phyloP scores from a whole-genome alignment of 202 grass and related monocot species.

The Setaria italica region DNA sequence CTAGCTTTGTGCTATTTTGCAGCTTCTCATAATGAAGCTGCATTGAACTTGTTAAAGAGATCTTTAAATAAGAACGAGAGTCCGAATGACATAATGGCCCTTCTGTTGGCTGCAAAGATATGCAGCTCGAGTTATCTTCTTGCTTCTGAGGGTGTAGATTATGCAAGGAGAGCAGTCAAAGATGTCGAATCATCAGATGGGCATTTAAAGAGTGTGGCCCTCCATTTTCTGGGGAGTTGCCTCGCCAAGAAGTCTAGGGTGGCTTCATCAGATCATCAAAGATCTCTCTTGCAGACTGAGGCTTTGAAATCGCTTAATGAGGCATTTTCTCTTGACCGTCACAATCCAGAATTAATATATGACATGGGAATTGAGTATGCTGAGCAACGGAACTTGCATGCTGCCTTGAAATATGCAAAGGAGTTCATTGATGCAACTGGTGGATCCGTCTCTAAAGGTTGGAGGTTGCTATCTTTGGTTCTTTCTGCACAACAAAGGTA shows the following conservation, averaged over 20 bases:
- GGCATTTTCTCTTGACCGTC: constrained; percentile 59
- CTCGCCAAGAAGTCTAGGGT: constrained; percentile 75
- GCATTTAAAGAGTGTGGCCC: constrained; percentile 79
- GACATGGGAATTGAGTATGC: constrained; percentile 86
- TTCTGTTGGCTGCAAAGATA: constrained; percentile 90
- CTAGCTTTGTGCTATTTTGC: constrained; percentile 83
- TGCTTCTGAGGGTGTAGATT: constrained; percentile 82
- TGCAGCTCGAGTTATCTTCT: constrained; percentile 66
- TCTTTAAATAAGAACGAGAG: constrained; percentile 82
- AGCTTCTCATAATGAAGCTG: constrained; percentile 63
- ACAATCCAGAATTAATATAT: constrained; percentile 77
- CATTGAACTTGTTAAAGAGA: constrained; percentile 85
- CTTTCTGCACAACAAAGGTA: constrained; percentile 88
- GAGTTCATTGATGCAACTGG: constrained; percentile 87
- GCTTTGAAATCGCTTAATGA: constrained; percentile 80
- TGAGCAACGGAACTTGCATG: constrained; percentile 81
- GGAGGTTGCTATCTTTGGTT: constrained; percentile 88
- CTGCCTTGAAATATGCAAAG: constrained; percentile 86
- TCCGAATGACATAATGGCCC: constrained; percentile 72
- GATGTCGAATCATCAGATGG: constrained; percentile 54
- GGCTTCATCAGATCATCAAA: constrained; percentile 83
- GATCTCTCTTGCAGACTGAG: constrained; percentile 79
- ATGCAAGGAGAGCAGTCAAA: constrained; percentile 73
- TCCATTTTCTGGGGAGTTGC: constrained; percentile 78
- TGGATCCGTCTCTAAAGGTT: constrained; percentile 87